Conservation (phyloP, 2,329 filamentous ascomycete species). For the Neonectria faginata region DNA sequence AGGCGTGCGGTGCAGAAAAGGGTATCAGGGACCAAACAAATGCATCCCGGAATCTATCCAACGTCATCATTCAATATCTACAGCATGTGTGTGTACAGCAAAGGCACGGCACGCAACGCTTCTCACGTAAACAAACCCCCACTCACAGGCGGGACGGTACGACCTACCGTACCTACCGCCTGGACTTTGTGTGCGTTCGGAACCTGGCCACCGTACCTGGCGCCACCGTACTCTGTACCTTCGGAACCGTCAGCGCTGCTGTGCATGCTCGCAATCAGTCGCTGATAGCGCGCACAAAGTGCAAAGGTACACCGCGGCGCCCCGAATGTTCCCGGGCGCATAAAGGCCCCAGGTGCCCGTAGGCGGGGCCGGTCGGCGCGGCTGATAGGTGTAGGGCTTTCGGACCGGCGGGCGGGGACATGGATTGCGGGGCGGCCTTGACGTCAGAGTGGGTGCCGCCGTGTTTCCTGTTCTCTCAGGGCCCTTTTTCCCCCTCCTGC, state of each 20-base stretch:
- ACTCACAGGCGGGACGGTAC: not conserved
- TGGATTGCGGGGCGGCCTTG: slow-evolving; percentile 34
- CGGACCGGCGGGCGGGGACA: slow-evolving; percentile 34
- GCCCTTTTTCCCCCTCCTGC: not conserved
- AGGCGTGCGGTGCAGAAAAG: slow-evolving; percentile 7
- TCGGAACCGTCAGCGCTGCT: no score
- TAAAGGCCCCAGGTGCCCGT: slow-evolving; percentile 8
- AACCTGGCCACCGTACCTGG: not conserved
- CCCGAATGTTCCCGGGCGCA: slow-evolving; percentile 25
- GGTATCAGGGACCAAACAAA: not conserved
- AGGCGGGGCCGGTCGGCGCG: slow-evolving; percentile 44
- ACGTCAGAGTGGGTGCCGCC: slow-evolving; percentile 47
- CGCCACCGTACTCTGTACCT: not conserved
- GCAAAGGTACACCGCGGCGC: slow-evolving; percentile 7
- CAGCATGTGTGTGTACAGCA: no score
- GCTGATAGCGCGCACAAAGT: slow-evolving; percentile 29
- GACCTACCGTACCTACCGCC: not conserved
- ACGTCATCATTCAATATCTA: slow-evolving; percentile 6
- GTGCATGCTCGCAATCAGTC: slow-evolving; percentile 15
- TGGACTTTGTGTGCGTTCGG: not conserved
- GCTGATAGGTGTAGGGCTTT: slow-evolving; percentile 45
- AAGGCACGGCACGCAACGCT: not conserved
- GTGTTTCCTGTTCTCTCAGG: slow-evolving; percentile 6
- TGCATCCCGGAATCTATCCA: not conserved
- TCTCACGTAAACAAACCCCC: not conserved